Evolutionary conservation across 2,329 filamentous ascomycete genomes (phyloP).

Genomic region (Colletotrichum phormii): DNA sequence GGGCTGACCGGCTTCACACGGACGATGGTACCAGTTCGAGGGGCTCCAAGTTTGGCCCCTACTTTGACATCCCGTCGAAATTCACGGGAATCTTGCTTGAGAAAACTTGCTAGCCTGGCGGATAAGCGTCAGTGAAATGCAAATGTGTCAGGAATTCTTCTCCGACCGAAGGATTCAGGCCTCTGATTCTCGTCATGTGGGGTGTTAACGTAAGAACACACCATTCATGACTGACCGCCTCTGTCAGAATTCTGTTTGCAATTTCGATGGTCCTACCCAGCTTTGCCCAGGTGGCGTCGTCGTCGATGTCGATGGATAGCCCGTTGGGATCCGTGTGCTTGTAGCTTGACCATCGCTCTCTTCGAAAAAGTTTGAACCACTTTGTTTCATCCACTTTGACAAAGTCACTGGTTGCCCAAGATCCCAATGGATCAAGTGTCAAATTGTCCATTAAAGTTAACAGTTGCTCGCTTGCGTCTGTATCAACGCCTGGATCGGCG

Average conservation of each 20-base stretch:
- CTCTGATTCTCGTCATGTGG: not conserved
- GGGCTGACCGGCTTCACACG: not conserved
- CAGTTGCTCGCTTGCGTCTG: not conserved
- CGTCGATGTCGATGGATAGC: not conserved
- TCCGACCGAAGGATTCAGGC: too few relatives aligned
- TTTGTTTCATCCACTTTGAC: conserved; percentile 14
- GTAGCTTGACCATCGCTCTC: conserved; percentile 10
- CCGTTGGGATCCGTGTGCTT: not conserved
- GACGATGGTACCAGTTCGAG: not conserved
- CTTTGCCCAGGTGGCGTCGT: not conserved
- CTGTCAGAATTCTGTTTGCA: conserved; percentile 11
- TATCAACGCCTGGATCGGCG: not conserved
- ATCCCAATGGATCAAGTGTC: not conserved
- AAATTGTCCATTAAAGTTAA: not conserved
- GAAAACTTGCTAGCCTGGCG: conserved; percentile 1
- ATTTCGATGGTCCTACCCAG: conserved; percentile 9
- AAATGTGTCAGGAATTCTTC: not conserved
- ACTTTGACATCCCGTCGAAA: not conserved
- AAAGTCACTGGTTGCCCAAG: conserved; percentile 2
- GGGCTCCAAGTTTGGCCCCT: not conserved
- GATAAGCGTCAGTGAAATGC: not conserved
- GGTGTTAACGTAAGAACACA: not conserved
- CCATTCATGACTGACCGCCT: conserved; percentile 6
- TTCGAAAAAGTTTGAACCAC: conserved; percentile 20
- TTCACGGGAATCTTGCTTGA: not conserved